Base-by-base conservation (phyloP, 2,329 filamentous ascomycete species). In the Periconia digitata region DNA sequence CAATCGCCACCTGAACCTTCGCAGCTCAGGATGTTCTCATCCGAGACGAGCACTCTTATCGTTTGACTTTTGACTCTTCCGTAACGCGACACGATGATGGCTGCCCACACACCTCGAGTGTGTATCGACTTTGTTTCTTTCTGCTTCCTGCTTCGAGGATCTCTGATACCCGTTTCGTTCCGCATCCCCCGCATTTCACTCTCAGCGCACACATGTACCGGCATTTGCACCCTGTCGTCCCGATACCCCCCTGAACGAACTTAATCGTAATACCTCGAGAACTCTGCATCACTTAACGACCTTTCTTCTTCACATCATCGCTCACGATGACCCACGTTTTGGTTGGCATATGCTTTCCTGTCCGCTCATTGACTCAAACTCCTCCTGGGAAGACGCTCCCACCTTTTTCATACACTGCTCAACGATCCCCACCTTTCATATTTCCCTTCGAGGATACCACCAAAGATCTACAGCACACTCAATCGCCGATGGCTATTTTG, bases 61-160 rank as follows among this genome's bases (percentile, higher is more conserved):
- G 56, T 64, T 44, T 57, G 55, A 43, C 53, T 58, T 12, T 3
- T 5, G 27, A 32, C 27, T 27, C 47, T 52, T 12, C 47, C 56
- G 52, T 69, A 63, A 69, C 50, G 65, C 62, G 62, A 62, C 54
- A 67, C 59, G 65, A 67, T 63, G 54, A 64, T 62, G 60, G 58
- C 53, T 51, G 46, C 8, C 52, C 49, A 51, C 55, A 49, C 44
- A 54, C 53, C 55, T 49, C 56, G 50, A 27, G 24, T 27, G 24
- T 55, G 53, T 59, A 59, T 60, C 35, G 38, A 51, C 27, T 32
- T 32, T 32, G n/a, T 40, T 50, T 50, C 55, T 62, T 60, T 53
- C 49, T 45, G 47, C 49, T 58, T 47, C 55, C 49, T 40, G 54
- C 51, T 58, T 47, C 49, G 53, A 56, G 57, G 53, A 47, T 53